phyloP scores from a whole-genome alignment of 768 basidiomycete species.

The Rhodocollybia butyracea region DNA sequence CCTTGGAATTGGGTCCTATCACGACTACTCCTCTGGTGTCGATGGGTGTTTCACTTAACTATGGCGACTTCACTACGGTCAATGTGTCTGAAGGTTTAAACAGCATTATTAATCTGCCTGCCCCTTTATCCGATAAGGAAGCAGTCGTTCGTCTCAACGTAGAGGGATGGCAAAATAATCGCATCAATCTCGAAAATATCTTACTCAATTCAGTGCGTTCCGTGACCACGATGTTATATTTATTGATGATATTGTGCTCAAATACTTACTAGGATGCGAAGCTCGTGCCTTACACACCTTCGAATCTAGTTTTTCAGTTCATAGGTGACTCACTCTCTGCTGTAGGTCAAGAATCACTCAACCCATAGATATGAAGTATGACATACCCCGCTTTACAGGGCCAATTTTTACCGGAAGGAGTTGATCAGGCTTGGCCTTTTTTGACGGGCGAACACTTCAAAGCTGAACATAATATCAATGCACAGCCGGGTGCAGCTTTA shows the following conservation, averaged over 20 bases:
- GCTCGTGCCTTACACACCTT: conserved; percentile 42
- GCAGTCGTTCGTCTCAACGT: conserved; percentile 43
- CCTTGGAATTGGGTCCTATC: conserved; percentile 44
- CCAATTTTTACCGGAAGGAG: conserved; percentile 49
- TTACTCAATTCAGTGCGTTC: conserved; percentile 37
- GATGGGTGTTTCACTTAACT: conserved; percentile 47
- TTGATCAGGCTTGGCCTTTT: conserved; percentile 58
- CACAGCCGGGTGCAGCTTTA: conserved; percentile 53
- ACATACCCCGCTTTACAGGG: conserved; percentile 33
- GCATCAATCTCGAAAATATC: conserved; percentile 49
- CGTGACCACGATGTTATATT: no score
- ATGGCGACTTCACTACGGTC: conserved; percentile 40
- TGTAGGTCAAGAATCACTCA: conserved; percentile 24
- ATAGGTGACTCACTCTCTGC: conserved; percentile 59
- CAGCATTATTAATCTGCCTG: conserved; percentile 27
- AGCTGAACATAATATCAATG: conserved; percentile 48
- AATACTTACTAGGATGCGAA: conserved; percentile 33
- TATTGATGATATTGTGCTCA: no score
- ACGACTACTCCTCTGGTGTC: conserved; percentile 46
- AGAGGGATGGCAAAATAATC: conserved; percentile 59
- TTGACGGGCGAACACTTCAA: conserved; percentile 47
- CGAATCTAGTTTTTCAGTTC: conserved; percentile 47
- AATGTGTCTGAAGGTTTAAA: conserved; percentile 48
- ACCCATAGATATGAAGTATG: not conserved
- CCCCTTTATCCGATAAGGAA: not conserved